Base-by-base conservation (phyloP, 345 rosid species). In the Lumnitzera racemosa region DNA sequence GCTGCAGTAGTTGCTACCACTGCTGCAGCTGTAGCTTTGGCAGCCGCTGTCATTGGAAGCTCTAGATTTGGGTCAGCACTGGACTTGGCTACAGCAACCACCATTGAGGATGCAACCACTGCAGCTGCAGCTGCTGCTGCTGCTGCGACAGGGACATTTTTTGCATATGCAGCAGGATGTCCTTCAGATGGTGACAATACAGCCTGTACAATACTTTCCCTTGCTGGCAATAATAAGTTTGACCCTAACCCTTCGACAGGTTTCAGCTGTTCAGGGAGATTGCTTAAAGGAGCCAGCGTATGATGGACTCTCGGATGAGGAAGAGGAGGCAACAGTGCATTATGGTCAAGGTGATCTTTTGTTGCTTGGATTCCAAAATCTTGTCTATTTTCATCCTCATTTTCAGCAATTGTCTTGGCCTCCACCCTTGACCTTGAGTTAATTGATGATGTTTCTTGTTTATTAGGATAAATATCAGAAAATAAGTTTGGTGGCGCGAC, bases 81-180 rank as follows among this genome's bases (percentile, higher is more conserved):
- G 23, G 96, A 80, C 81, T 86, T 91, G 67, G 85, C 76, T 13
- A 80, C 90, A 69, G 96, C 91, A 76, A 75, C 98, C 62, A 91
- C 96, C 98, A 91, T 84, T 53, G 96, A 84, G 61, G 98, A 91
- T 41, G 96, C 98, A 76, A 86, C 87, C 75, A 79, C 98, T 72
- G 96, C 98, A 41, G 96, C 96, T 15, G 96, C 96, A 0, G 96
- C 96, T 0, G 85, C 95, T 0, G 87, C 92, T 0, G 89, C 87
- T 7, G 89, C 89, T 43, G 90, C 90, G 56, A 83, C 98, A 46
- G 96, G 96, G 53, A 88, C 92, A 47, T 80, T 83, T 67, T 67
- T 83, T 49, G 78, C 74, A 71, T 78, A 76, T 61, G 58, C 76
- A 55, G 61, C 61, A 49, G 79, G 72, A 73, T 76, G 52, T 46